phyloP scores from a whole-genome alignment of 2,329 filamentous ascomycete species.

The Fusarium phyllophilum region DNA sequence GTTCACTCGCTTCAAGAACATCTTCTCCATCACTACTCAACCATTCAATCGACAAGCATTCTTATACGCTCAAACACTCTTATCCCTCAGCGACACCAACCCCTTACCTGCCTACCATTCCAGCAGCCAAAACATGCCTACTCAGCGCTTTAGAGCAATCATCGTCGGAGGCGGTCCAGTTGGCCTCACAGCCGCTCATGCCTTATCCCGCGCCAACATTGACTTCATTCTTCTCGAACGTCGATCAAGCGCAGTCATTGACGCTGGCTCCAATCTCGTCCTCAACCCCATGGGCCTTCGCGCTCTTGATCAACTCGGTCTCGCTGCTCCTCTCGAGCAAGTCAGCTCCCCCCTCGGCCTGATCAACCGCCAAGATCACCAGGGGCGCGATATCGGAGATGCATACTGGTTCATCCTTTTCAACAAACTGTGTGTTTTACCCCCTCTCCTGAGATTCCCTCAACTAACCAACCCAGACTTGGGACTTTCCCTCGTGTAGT shows the following conservation, averaged over 20 bases:
- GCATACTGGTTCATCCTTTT: conserved; percentile 35
- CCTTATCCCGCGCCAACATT: conserved; percentile 44
- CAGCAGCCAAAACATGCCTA: neutral
- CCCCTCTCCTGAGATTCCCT: accelerated
- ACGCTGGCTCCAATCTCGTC: conserved; percentile 47
- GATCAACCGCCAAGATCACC: conserved; percentile 40
- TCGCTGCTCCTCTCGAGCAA: conserved; percentile 35
- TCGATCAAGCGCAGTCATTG: conserved; percentile 39
- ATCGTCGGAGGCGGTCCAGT: conserved; percentile 44
- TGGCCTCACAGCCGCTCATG: conserved; percentile 43
- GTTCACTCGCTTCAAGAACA: neutral
- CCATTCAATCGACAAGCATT: neutral
- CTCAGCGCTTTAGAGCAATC: conserved; percentile 34
- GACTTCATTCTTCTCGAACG: conserved; percentile 54
- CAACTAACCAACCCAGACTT: conserved; percentile 27
- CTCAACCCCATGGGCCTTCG: conserved; percentile 45
- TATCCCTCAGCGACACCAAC: neutral
- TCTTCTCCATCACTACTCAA: neutral
- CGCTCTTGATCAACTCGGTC: conserved; percentile 49
- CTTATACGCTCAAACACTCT: neutral
- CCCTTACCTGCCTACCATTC: neutral
- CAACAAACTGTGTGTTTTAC: conserved; percentile 39
- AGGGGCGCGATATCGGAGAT: conserved; percentile 43
- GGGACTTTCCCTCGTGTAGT: conserved; percentile 45
- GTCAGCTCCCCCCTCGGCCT: conserved; percentile 37